phyloP scores from a whole-genome alignment of 2,329 filamentous ascomycete genomes.

The Talaromyces rugulosus region DNA sequence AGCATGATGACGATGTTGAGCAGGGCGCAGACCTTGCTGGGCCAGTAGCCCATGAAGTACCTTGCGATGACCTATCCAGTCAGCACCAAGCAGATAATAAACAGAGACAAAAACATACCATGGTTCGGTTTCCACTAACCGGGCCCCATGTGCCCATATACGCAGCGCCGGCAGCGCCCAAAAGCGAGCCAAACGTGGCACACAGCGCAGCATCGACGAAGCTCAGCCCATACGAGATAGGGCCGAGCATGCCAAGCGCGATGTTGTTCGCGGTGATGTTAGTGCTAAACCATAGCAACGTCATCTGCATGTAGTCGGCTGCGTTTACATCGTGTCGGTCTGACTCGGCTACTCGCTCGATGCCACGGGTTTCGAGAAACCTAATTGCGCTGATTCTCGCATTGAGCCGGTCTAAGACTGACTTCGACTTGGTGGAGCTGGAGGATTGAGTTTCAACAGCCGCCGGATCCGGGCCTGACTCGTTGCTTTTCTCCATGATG shows the following conservation, averaged over 20 bases:
- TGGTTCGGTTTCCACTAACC: constrained; percentile 38
- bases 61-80: constrained; percentile 33
- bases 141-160: constrained; percentile 43
- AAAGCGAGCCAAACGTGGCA: constrained; percentile 33
- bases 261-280: constrained; percentile 39
- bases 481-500: constrained; percentile 8
- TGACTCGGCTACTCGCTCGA: constrained; percentile 13
- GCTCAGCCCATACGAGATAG: constrained; percentile 34
- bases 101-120: constrained; percentile 25
- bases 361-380: constrained; percentile 13
- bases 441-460: constrained; percentile 5
- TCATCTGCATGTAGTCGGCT: constrained; percentile 20
- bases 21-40: constrained; percentile 36
- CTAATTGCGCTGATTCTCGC: constrained; percentile 9
- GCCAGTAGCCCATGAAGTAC: constrained; percentile 43
- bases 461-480: background rate
- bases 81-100: background rate
- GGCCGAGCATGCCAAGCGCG: constrained; percentile 39
- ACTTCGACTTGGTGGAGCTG: background rate
- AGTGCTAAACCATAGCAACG: constrained; percentile 36
- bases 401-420: constrained; percentile 6
- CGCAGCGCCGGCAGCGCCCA: constrained; percentile 31
- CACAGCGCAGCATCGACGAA: constrained; percentile 38
- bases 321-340: constrained; percentile 13
- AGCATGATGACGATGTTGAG: constrained; percentile 41